These are phyloP conservation scores for Trichosporon ovoides DNA, from an alignment of 1,284 basidiomycete species.

Conservation along the genomic window DNA sequence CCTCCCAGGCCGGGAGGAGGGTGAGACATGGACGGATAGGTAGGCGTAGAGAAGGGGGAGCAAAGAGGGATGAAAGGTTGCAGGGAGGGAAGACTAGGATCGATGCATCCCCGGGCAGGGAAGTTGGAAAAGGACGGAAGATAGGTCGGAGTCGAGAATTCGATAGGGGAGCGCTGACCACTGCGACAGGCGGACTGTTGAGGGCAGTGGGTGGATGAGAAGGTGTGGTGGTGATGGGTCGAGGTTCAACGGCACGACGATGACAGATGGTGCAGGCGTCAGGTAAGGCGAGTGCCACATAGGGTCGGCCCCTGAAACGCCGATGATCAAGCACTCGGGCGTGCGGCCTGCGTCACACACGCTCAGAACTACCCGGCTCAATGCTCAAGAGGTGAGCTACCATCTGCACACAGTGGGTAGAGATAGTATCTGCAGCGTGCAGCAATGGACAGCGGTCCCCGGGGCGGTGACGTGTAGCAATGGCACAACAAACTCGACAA, in stretches of 20 bases:
- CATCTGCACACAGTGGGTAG: no score
- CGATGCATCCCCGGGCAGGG: slow-evolving; percentile 16
- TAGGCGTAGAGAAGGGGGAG: slow-evolving; percentile 6
- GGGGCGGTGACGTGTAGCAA: no score
- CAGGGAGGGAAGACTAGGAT: slow-evolving; percentile 8
- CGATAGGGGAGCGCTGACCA: not conserved
- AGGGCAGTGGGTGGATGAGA: slow-evolving; percentile 3
- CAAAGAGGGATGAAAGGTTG: slow-evolving; percentile 10
- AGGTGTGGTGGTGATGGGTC: not conserved
- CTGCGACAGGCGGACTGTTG: slow-evolving; percentile 5
- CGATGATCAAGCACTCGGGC: not conserved
- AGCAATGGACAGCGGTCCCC: no score
- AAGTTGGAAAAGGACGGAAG: slow-evolving; percentile 3
- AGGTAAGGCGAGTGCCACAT: not conserved
- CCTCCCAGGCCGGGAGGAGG: slow-evolving; percentile 47
- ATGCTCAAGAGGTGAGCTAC: no score
- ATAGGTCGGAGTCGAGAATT: not conserved
- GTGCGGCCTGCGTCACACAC: no score
- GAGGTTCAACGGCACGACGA: slow-evolving; percentile 2
- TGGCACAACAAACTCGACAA: no score
- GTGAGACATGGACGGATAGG: slow-evolving; percentile 30
- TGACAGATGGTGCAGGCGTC: slow-evolving; percentile 3
- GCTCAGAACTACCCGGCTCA: no score
- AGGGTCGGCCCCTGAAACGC: not conserved
- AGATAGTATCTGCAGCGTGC: no score